Base-by-base conservation (phyloP, 2,329 filamentous ascomycete species). In the Fusarium devonianum region DNA sequence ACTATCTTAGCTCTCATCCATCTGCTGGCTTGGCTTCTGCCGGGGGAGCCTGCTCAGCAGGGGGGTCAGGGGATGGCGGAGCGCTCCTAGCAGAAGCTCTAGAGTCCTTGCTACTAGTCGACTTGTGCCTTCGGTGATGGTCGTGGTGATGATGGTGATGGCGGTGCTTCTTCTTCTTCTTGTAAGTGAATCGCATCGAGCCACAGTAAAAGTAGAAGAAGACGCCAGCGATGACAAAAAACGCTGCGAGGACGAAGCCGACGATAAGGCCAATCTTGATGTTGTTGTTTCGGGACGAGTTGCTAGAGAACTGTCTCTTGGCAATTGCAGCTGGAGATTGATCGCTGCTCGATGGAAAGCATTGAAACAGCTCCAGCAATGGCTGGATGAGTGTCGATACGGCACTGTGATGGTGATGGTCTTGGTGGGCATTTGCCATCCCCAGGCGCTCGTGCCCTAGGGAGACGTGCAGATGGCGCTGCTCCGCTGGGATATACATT, bases 261-360 rank as follows among this genome's bases (percentile, higher is more conserved):
- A 78, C 70, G 4, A 74, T 68, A 49, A 76, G 65, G 43, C 75
- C 75, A 44, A 77, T 78, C 23, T 71, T 74, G 41, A 69, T 67
- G 57, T 77, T 74, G 23, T 68, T 70, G 28, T 72, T 69, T 12
- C 70, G 60, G 34, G 56, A 41, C 5, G 63, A 54, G 32, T 63
- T 60, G 23, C 53, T 51, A 23, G 65, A 66, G 45, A 66, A 64
- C 38, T 69, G 67, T 12, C 65, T 61, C 36, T 53, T 56, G n/a
- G 36, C 18, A 18, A 62, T 23, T 7, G 11, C 7, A 4, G 16
- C 14, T 14, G 19, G 13, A 21, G 41, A 25, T 19, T 28, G 34
- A 18, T n/a, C 30, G 32, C 19, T 16, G 7, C 22, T 23, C 7
- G 5, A 34, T 14, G 35, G 33, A 33, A 21, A 14, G n/a, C 28